A percentile compares a stretch with the other conserved stretches of the same genome.
phyloP scores from a whole-genome alignment of 768 basidiomycete species.

The Xerocomus potaroensis region DNA sequence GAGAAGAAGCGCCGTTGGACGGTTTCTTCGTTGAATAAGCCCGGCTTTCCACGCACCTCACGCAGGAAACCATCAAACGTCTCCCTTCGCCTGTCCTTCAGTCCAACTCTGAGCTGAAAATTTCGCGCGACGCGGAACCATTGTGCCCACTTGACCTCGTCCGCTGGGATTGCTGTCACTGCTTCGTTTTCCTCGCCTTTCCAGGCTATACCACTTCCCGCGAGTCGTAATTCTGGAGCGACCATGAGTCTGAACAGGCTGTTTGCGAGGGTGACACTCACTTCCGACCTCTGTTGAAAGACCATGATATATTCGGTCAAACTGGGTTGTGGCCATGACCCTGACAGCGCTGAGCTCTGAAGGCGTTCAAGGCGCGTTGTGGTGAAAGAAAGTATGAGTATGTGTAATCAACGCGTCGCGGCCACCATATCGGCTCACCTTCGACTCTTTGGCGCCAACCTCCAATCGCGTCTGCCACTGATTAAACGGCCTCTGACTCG shows the following conservation, averaged over 20 bases:
- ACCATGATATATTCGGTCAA: slow-evolving; percentile 80
- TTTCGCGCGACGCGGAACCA: slow-evolving; percentile 91
- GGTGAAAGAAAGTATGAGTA: background rate
- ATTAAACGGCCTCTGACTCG: too few species aligned
- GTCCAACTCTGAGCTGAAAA: slow-evolving; percentile 82
- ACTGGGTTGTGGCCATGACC: slow-evolving; percentile 69
- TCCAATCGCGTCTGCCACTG: too few species aligned
- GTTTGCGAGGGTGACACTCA: slow-evolving; percentile 40
- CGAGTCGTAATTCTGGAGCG: slow-evolving; percentile 78
- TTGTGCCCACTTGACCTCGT: slow-evolving; percentile 82
- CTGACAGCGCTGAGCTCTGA: slow-evolving; percentile 5
- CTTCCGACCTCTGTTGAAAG: slow-evolving; percentile 73
- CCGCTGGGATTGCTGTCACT: slow-evolving; percentile 58
- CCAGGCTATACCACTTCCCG: slow-evolving; percentile 91
- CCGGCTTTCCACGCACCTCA: slow-evolving; percentile 50
- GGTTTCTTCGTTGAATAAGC: background rate
- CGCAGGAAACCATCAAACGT: slow-evolving; percentile 93
- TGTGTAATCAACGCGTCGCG: slow-evolving; percentile 23
- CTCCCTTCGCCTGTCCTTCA: slow-evolving; percentile 72
- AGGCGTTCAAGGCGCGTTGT: slow-evolving; percentile 30
- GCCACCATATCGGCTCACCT: too few species aligned
- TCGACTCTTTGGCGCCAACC: background rate
- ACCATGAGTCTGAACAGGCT: background rate
- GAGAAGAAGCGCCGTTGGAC: background rate
- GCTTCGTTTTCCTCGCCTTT: slow-evolving; percentile 68